A percentile compares a stretch with the other conserved stretches of the same genome.
Evolutionary conservation across 495 filamentous ascomycete genomes (phyloP).

Genomic region (Trichocladium uniseriatum): DNA sequence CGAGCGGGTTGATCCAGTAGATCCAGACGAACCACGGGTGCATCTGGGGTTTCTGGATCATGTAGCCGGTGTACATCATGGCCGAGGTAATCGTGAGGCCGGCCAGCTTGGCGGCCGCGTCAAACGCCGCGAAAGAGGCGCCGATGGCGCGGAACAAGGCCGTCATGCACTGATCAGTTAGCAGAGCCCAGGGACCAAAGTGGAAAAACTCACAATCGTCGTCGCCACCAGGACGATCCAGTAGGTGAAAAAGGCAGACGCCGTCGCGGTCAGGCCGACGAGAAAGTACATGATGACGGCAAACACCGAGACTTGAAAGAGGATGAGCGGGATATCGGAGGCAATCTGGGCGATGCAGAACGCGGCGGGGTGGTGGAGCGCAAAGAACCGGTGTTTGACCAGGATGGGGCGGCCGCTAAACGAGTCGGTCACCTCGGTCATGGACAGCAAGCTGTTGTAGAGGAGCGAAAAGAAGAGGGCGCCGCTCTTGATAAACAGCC

Average conservation of each 20-base stretch:
- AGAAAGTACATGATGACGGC: conserved; percentile 71
- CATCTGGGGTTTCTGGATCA: conserved; percentile 64
- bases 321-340: conserved; percentile 63
- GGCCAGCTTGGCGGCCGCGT: conserved; percentile 41
- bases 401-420: conserved; percentile 65
- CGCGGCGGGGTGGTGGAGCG: conserved; percentile 72
- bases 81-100: conserved; percentile 53
- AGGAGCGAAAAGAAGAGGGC: conserved; percentile 63
- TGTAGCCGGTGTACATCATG: conserved; percentile 67
- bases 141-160: conserved; percentile 70
- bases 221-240: conserved; percentile 49
- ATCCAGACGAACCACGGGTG: conserved; percentile 71
- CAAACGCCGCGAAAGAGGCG: conserved; percentile 51
- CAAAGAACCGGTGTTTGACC: conserved; percentile 73
- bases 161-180: conserved; percentile 16
- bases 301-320: conserved; percentile 63
- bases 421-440: conserved; percentile 65
- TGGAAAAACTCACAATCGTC: conserved; percentile 44
- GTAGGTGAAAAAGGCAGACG: conserved; percentile 74
- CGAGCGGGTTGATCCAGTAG: conserved; percentile 64
- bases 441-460: conserved; percentile 70
- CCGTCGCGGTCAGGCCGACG: conserved; percentile 52
- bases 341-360: conserved; percentile 70
- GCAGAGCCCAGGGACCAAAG: no score
- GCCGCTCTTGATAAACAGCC: conserved; percentile 47